These are phyloP conservation scores for Leccinum variicolor DNA, from an alignment of 768 basidiomycete species.

Conservation along the genomic window DNA sequence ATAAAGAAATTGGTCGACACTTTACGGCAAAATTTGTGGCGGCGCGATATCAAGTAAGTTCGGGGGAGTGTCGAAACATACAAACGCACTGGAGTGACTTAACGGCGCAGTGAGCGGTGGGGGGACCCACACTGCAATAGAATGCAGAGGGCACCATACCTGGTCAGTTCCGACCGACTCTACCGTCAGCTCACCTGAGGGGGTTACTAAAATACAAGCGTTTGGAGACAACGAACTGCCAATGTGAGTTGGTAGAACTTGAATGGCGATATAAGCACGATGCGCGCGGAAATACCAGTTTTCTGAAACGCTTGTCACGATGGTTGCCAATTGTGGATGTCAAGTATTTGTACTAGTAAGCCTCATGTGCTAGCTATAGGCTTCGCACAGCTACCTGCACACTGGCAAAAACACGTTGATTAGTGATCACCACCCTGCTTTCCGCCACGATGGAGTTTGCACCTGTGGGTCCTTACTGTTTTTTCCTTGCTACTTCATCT, in stretches of 20 bases:
- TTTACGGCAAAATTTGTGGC: conserved; percentile 22
- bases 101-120: background rate
- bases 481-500: background rate
- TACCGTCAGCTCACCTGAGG: background rate
- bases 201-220: background rate
- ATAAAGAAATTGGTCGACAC: background rate
- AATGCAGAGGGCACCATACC: background rate
- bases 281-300: background rate
- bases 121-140: conserved; percentile 1
- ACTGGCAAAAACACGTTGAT: conserved; percentile 18
- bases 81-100: conserved; percentile 11
- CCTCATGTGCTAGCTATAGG: conserved; percentile 1
- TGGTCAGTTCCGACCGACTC: background rate
- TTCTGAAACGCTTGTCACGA: background rate
- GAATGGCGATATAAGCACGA: background rate
- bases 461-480: conserved; percentile 25
- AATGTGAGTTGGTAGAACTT: background rate
- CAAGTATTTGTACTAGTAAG: conserved; percentile 5
- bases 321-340: conserved; percentile 20
- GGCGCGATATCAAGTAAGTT: conserved; percentile 12
- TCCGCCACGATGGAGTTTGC: conserved; percentile 24
- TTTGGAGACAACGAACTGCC: background rate
- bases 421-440: background rate
- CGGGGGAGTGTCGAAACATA: background rate
- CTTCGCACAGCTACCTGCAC: conserved; percentile 10